Conservation (phyloP, 2,329 filamentous ascomycete species). For the Verticillium longisporum region DNA sequence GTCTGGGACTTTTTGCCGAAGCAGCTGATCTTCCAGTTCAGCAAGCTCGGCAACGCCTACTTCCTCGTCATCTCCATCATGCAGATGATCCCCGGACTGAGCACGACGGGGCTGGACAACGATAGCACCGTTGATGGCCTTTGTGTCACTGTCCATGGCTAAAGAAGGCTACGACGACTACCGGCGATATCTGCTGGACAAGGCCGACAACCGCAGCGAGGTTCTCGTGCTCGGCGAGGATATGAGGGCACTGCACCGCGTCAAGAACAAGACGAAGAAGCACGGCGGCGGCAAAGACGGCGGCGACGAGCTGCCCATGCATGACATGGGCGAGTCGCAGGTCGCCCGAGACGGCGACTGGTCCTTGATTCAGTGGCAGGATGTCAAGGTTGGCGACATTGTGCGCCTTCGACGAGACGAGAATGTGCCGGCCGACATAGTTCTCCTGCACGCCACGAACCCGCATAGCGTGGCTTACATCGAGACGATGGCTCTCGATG, state of each 20-base stretch:
- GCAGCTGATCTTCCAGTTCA: slow-evolving; percentile 86
- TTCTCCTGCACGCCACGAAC: slow-evolving; percentile 67
- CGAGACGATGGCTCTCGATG: slow-evolving; percentile 73
- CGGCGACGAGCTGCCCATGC: slow-evolving; percentile 7
- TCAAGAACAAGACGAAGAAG: slow-evolving; percentile 47
- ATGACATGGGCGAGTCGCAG: slow-evolving; percentile 28
- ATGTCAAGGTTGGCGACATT: slow-evolving; percentile 74
- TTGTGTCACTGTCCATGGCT: slow-evolving; percentile 78
- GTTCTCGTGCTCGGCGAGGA: slow-evolving; percentile 50
- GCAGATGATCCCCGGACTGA: slow-evolving; percentile 87
- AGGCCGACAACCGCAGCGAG: slow-evolving; percentile 73
- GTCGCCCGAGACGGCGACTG: slow-evolving; percentile 36
- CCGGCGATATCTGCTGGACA: slow-evolving; percentile 74
- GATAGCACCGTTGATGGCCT: slow-evolving; percentile 72
- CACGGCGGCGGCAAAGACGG: slow-evolving; percentile 30
- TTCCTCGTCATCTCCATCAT: slow-evolving; percentile 82
- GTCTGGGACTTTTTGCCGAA: slow-evolving; percentile 83
- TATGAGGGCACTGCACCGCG: slow-evolving; percentile 15
- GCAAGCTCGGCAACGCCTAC: slow-evolving; percentile 91
- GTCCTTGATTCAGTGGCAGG: slow-evolving; percentile 66
- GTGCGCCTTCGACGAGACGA: slow-evolving; percentile 69
- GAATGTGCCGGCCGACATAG: slow-evolving; percentile 69
- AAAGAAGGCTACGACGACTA: slow-evolving; percentile 92
- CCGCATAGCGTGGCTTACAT: slow-evolving; percentile 73
- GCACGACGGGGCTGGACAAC: slow-evolving; percentile 89